Evolutionary conservation across 495 filamentous ascomycete species (phyloP).

Genomic region (Collariella sp.): DNA sequence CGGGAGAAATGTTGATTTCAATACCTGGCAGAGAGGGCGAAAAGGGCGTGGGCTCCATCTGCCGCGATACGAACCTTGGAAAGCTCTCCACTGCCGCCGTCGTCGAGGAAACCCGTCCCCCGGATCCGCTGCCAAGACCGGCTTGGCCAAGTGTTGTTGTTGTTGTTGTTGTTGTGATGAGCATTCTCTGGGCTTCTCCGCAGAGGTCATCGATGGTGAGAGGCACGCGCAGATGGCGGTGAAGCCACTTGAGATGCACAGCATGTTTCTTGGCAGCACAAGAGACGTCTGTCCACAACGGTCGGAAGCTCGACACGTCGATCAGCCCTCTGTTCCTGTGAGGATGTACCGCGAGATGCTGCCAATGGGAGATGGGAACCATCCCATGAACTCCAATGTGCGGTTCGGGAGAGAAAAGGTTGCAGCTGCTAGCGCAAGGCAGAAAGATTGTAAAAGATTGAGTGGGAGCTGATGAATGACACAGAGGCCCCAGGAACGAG

Average conservation of each 20-base stretch:
- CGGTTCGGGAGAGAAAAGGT: background rate
- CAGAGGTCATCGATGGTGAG: background rate
- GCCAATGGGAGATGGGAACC: conserved; percentile 4
- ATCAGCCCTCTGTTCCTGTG: background rate
- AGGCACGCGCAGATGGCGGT: conserved; percentile 10
- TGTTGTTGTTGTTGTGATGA: background rate
- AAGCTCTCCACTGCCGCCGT: conserved; percentile 14
- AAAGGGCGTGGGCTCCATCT: background rate
- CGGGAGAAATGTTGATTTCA: too few relatives aligned
- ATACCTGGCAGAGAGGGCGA: background rate
- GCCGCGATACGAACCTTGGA: conserved; percentile 18
- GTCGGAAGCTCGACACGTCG: background rate
- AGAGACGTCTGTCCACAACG: background rate
- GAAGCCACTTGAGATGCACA: conserved; percentile 1
- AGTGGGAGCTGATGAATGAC: background rate
- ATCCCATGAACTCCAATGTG: background rate
- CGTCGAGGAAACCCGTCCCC: conserved; percentile 2
- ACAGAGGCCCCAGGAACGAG: background rate
- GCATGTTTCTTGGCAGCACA: conserved; percentile 3
- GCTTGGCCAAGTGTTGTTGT: too few relatives aligned
- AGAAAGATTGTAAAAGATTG: background rate
- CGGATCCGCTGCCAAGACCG: conserved; percentile 7
- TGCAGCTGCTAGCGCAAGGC: conserved; percentile 5
- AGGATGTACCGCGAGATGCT: background rate
- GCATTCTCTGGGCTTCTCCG: background rate